Conservation (phyloP, 352 stramenopile genomes). For the Phytophthora litchii region DNA sequence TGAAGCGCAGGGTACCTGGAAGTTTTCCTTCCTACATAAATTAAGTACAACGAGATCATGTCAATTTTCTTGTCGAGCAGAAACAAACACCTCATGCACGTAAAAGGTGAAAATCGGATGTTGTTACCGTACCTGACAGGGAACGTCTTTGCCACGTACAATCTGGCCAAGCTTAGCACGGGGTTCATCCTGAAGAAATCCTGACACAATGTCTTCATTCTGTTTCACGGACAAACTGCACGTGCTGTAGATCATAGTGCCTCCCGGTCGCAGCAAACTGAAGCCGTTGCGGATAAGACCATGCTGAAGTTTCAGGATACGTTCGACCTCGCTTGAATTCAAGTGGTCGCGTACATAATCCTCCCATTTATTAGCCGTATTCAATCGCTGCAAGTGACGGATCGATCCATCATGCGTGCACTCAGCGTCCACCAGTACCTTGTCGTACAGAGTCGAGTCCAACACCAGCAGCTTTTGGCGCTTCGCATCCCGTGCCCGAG, state of each 20-base stretch:
- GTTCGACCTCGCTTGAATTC: constrained; percentile 53
- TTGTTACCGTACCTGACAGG: constrained; percentile 46
- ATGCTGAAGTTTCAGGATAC: constrained; percentile 67
- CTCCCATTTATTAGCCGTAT: constrained; percentile 71
- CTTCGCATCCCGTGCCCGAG: constrained; percentile 62
- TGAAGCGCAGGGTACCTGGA: constrained; percentile 70
- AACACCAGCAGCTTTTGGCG: constrained; percentile 37
- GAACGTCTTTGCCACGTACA: constrained; percentile 38
- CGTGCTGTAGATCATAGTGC: constrained; percentile 95
- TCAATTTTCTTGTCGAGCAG: no score
- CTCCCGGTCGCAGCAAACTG: constrained; percentile 82
- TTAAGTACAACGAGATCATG: not conserved
- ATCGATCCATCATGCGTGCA: constrained; percentile 96
- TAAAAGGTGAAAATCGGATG: no score
- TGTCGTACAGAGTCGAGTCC: constrained; percentile 80
- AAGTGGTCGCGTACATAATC: constrained; percentile 79
- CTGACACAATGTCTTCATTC: constrained; percentile 93
- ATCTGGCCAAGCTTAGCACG: constrained; percentile 48
- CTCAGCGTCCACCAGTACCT: constrained; percentile 95
- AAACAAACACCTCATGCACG: no score
- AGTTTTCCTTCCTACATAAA: constrained; percentile 50
- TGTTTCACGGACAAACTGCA: constrained; percentile 93
- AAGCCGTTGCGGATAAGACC: constrained; percentile 88
- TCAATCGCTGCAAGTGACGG: constrained; percentile 81
- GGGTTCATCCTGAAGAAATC: constrained; percentile 67